Base-by-base conservation (phyloP, 768 basidiomycete genomes). In the Psilocybe subaeruginosa region DNA sequence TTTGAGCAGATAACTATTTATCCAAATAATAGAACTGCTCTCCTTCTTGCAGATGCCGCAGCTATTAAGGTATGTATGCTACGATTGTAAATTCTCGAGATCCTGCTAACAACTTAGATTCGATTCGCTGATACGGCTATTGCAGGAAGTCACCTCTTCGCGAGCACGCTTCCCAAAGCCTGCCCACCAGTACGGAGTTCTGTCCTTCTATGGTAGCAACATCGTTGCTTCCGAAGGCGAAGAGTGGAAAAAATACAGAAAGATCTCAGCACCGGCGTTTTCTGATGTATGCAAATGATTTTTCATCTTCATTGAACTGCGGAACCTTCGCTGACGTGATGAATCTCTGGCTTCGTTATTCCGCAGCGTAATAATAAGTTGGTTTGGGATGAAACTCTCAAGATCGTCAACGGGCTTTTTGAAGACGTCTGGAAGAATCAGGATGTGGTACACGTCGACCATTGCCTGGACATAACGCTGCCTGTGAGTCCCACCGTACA, bases 221-320 rank as follows among this genome's bases (percentile, higher is more conserved):
- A 82, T 88, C 49, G 77, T 89, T 17, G 80, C 79, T 2, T 82
- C 84, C 0, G 87, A 89, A 65, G 84, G 82, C 17, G 80, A 83
- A 2, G 77, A 83, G 54, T 89, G 86, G 87, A 86, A 86, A 68
- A 79, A 78, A n/a, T 85, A 86, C 62, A 73, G 85, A 47, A 85
- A 84, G 68, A 78, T 88, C 23, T 70, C 80, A 19, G 83, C 83
- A 1, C 85, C 86, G 7, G 80, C 85, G 0, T 88, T 88, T 69
- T 82, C 83, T 12, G 85, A 86, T 68, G 85, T 85, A 56, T 37
- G 73, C 45, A 23, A 23, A 23, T 29, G 27, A 4, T 39, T 1
- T 35, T 12, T 8, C 41, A 11, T 41, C 30, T 8, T 35, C 19
- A 12, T 30, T 14, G 5, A 16, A 23, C 23, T 23, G 23, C 23